These are phyloP conservation scores for Penicillium sp. DNA, from an alignment of 2,329 filamentous ascomycete species.

Conservation along the genomic window DNA sequence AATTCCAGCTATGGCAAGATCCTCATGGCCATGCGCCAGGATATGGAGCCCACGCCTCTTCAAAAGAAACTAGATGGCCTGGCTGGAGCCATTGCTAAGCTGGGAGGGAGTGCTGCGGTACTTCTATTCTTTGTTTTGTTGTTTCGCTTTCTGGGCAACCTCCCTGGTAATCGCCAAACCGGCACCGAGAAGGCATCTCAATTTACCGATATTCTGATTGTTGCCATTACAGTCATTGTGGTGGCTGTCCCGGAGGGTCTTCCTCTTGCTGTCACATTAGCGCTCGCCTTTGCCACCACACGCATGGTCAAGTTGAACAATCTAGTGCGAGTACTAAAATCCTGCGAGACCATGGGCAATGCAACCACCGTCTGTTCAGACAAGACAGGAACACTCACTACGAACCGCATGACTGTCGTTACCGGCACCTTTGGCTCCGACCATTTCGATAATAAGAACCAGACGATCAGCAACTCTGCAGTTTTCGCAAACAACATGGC, in stretches of 20 bases:
- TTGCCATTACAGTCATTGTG: slow-evolving; percentile 76
- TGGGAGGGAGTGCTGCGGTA: slow-evolving; percentile 67
- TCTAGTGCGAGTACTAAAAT: slow-evolving; percentile 72
- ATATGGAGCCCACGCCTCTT: slow-evolving; percentile 74
- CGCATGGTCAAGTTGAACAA: slow-evolving; percentile 78
- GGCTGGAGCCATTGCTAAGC: slow-evolving; percentile 75
- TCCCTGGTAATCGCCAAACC: slow-evolving; percentile 62
- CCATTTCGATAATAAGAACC: slow-evolving; percentile 24
- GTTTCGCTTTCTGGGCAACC: slow-evolving; percentile 76
- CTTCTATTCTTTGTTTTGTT: slow-evolving; percentile 82
- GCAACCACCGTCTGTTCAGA: slow-evolving; percentile 78
- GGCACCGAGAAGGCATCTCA: slow-evolving; percentile 68
- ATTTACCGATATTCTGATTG: slow-evolving; percentile 74
- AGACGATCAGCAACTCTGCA: slow-evolving; percentile 13
- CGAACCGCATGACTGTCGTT: slow-evolving; percentile 75
- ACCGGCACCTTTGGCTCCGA: slow-evolving; percentile 65
- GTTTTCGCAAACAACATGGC: slow-evolving; percentile 5
- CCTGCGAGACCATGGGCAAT: slow-evolving; percentile 80
- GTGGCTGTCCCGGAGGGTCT: slow-evolving; percentile 70
- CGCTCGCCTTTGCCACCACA: slow-evolving; percentile 74
- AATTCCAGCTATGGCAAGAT: slow-evolving; percentile 76
- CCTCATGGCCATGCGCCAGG: slow-evolving; percentile 74
- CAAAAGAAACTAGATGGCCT: slow-evolving; percentile 75
- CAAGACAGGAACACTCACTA: slow-evolving; percentile 74
- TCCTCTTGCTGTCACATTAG: slow-evolving; percentile 74